Conservation (phyloP, 352 stramenopile species). For the Globisporangium paddicum region DNA sequence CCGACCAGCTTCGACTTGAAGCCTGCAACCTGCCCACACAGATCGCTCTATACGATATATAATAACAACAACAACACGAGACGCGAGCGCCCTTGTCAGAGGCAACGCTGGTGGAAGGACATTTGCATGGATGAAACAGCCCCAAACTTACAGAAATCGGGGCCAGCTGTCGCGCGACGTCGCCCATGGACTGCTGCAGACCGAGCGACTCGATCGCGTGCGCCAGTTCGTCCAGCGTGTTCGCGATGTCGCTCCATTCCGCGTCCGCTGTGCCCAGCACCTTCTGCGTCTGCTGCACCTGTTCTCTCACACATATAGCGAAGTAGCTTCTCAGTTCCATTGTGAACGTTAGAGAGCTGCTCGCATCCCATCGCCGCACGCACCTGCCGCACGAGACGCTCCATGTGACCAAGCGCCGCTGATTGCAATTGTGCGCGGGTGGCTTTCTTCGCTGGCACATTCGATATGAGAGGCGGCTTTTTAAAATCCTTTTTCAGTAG, state of each 20-base stretch:
- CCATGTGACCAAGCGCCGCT: slow-evolving; percentile 10
- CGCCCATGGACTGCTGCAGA: slow-evolving; percentile 16
- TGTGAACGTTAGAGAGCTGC: too few relatives aligned
- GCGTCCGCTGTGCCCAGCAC: slow-evolving; percentile 20
- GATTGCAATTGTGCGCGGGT: not conserved
- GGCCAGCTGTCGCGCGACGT: slow-evolving; percentile 34
- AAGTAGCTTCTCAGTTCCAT: too few relatives aligned
- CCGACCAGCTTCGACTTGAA: slow-evolving; percentile 51
- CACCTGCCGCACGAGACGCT: slow-evolving; percentile 19
- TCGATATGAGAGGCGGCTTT: too few relatives aligned
- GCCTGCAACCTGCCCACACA: slow-evolving; percentile 36
- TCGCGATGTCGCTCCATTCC: slow-evolving; percentile 41
- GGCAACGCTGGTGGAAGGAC: slow-evolving; percentile 1
- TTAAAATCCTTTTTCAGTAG: too few relatives aligned
- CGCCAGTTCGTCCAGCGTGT: slow-evolving; percentile 39
- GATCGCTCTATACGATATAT: slow-evolving; percentile 21
- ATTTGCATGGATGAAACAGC: not conserved
- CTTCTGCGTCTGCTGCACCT: slow-evolving; percentile 40
- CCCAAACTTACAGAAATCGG: slow-evolving; percentile 35
- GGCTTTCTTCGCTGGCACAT: not conserved
- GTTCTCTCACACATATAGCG: not conserved
- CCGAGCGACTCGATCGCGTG: slow-evolving; percentile 36
- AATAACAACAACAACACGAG: not conserved
- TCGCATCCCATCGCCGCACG: not conserved
- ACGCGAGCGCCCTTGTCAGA: not conserved